Conservation (phyloP, 352 stramenopile species). For the Pythium biforme region DNA sequence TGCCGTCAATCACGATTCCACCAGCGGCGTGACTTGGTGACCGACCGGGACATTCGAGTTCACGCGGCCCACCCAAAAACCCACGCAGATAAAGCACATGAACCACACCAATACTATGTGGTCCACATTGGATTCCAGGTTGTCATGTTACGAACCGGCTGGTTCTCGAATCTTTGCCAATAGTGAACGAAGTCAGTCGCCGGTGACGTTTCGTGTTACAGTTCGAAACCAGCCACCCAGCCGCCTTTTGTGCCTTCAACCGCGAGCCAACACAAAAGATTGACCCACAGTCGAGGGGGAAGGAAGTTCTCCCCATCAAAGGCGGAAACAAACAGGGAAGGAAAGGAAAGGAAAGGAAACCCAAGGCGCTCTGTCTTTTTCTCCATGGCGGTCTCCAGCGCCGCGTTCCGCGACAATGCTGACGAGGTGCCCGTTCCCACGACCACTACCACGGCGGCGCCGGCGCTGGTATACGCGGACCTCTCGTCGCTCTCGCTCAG, state of each 20-base stretch:
- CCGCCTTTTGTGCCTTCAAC: slow-evolving; percentile 17
- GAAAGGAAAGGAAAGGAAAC: neutral
- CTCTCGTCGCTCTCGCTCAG: slow-evolving; percentile 9
- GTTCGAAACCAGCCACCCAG: slow-evolving; percentile 20
- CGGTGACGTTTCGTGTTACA: slow-evolving; percentile 1
- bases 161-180: slow-evolving; percentile 2
- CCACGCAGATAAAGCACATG: neutral
- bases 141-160: slow-evolving; percentile 10
- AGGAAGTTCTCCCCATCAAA: neutral
- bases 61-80: slow-evolving; percentile 28
- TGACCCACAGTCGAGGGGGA: neutral
- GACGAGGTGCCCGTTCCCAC: slow-evolving; percentile 7
- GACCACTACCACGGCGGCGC: neutral
- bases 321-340: neutral
- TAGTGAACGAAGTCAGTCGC: neutral
- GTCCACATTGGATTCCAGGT: slow-evolving; percentile 8
- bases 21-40: slow-evolving; percentile 5
- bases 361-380: too few relatives aligned
- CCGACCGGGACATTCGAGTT: neutral
- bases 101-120: slow-evolving; percentile 6
- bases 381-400: slow-evolving; percentile 22
- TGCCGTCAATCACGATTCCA: slow-evolving; percentile 19
- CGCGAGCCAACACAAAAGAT: slow-evolving; percentile 1
- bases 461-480: slow-evolving; percentile 4
- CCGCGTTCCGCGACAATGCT: slow-evolving; percentile 17